phyloP scores from a whole-genome alignment of 1,284 basidiomycete genomes.

The Ganoderma sinense region DNA sequence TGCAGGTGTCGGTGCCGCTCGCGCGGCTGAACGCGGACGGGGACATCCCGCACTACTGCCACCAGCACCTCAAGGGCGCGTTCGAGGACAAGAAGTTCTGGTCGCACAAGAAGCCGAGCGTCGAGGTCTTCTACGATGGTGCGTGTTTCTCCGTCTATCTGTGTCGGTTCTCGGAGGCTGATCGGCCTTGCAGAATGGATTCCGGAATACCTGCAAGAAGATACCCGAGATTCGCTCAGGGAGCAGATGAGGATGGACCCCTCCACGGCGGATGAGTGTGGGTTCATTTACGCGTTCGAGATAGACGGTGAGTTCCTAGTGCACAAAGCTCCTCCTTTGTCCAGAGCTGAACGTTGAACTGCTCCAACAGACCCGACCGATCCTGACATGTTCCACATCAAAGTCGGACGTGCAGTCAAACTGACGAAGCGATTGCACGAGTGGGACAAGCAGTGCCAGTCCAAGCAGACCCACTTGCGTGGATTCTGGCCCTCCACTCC shows the following conservation, averaged over 20 bases:
- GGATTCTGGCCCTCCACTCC: constrained; percentile 58
- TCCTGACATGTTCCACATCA: constrained; percentile 48
- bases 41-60: constrained; percentile 63
- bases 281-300: constrained; percentile 83
- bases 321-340: neutral
- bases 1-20: constrained; percentile 58
- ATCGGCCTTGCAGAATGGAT: constrained; percentile 62
- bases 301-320: constrained; percentile 59
- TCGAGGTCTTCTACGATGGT: constrained; percentile 58
- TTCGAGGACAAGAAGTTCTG: constrained; percentile 52
- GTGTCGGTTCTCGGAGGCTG: neutral
- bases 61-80: constrained; percentile 65
- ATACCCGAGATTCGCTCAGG: constrained; percentile 69
- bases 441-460: constrained; percentile 75
- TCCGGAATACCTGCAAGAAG: constrained; percentile 65
- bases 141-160: constrained; percentile 13
- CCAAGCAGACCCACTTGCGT: constrained; percentile 56
- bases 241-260: constrained; percentile 76
- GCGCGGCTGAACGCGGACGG: constrained; percentile 43
- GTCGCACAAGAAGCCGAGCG: constrained; percentile 61
- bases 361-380: constrained; percentile 40
- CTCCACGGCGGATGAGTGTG: constrained; percentile 63
- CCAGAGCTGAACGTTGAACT: neutral
- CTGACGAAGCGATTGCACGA: constrained; percentile 64
- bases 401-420: constrained; percentile 60